A percentile compares a stretch with the other conserved stretches of the same genome.
phyloP scores from a whole-genome alignment of 164 flowering plant genomes.

The Buxus sempervirens region DNA sequence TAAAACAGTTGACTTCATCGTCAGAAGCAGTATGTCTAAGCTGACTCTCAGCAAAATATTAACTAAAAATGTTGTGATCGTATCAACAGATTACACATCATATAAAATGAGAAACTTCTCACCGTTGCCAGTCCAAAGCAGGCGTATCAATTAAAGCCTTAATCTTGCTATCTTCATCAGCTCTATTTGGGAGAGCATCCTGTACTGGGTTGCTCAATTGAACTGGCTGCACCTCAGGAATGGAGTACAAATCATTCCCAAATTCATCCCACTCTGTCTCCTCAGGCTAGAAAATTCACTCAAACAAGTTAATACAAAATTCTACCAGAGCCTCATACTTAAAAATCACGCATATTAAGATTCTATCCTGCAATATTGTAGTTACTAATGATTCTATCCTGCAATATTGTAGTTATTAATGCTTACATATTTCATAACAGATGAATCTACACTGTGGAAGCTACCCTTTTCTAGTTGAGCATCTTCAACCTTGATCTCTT shows the following conservation, averaged over 20 bases:
- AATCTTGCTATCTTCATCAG: slow-evolving; percentile 89
- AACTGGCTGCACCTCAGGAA: slow-evolving; percentile 60
- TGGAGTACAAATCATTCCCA: slow-evolving; percentile 86
- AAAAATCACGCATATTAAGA: background rate
- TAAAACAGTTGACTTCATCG: background rate
- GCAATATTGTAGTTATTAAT: background rate
- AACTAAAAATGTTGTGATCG: background rate
- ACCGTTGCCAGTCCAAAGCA: slow-evolving; percentile 92
- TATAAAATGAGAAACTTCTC: slow-evolving; percentile 16
- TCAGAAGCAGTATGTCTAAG: background rate
- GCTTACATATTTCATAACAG: slow-evolving; percentile 59
- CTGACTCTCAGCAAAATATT: background rate
- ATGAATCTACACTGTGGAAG: slow-evolving; percentile 40
- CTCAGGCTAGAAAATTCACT: slow-evolving; percentile 47
- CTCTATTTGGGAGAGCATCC: slow-evolving; percentile 64
- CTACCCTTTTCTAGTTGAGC: slow-evolving; percentile 42
- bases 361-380: background rate
- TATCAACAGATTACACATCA: background rate
- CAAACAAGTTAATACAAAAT: background rate
- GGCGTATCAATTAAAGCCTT: slow-evolving; percentile 84
- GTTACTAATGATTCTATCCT: slow-evolving; percentile 22
- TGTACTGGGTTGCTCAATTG: slow-evolving; percentile 42
- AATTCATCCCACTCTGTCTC: slow-evolving; percentile 92
- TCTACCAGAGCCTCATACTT: background rate
- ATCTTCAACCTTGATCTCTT: slow-evolving; percentile 43